phyloP scores from a whole-genome alignment of 306 rosid species.

The Quercus variabilis region DNA sequence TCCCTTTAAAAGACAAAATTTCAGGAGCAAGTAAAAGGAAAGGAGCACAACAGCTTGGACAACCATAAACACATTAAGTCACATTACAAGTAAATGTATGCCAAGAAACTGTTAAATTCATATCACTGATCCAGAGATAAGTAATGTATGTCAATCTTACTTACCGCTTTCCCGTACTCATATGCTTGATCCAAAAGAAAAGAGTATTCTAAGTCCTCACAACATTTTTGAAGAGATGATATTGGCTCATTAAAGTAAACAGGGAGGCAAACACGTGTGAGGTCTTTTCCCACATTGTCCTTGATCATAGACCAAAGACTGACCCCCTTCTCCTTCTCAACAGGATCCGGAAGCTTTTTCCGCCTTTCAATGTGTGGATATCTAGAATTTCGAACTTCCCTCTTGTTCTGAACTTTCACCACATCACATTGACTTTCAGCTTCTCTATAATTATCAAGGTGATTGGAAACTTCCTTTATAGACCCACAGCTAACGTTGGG shows the following conservation, averaged over 20 bases:
- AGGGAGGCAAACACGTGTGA: constrained; percentile 91
- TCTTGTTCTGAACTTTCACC: constrained; percentile 39
- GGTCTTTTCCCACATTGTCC: constrained; percentile 99
- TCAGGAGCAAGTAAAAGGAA: neutral
- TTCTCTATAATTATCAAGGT: constrained; percentile 27
- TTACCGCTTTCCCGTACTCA: constrained; percentile 78
- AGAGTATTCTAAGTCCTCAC: constrained; percentile 93
- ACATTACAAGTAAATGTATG: neutral
- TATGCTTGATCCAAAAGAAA: constrained; percentile 86
- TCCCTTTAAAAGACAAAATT: neutral
- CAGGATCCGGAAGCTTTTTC: constrained; percentile 80
- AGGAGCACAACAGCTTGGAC: neutral
- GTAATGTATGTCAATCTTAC: constrained; percentile 34
- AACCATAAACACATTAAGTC: neutral
- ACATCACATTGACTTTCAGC: constrained; percentile 32
- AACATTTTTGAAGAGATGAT: constrained; percentile 96
- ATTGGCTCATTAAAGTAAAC: constrained; percentile 98
- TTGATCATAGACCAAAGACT: constrained; percentile 98
- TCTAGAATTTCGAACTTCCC: constrained; percentile 24
- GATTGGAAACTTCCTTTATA: constrained; percentile 29
- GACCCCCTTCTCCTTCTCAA: constrained; percentile 94
- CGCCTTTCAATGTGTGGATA: constrained; percentile 61
- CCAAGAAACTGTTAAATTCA: constrained; percentile 1
- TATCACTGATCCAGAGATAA: neutral
- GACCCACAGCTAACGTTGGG: constrained; percentile 45